A percentile compares a stretch with the other conserved stretches of the same genome.
phyloP scores from a whole-genome alignment of 1,139 yeast species.

The Saccharomycopsis crataegensis region DNA sequence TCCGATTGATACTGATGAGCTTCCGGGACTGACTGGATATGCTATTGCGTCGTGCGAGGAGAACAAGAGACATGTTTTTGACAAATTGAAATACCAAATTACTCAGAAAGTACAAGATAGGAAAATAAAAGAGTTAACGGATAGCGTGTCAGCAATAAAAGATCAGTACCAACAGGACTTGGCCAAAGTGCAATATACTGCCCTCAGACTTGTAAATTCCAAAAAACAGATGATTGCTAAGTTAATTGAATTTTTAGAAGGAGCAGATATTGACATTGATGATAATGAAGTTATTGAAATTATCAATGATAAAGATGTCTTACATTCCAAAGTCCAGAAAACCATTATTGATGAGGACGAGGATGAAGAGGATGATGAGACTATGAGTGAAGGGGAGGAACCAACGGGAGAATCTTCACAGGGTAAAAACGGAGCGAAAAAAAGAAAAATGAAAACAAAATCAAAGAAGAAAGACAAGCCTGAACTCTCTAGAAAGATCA shows the following conservation, averaged over 20 bases:
- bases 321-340: conserved; percentile 2
- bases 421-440: not conserved
- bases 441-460: not conserved
- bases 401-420: not conserved
- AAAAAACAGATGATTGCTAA: conserved; percentile 6
- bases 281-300: not conserved
- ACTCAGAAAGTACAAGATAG: not conserved
- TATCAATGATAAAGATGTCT: not conserved
- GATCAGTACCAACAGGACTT: not conserved
- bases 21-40: not conserved
- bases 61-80: not conserved
- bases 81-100: not conserved
- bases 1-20: not conserved
- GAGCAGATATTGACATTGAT: not conserved
- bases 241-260: not conserved
- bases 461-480: not conserved
- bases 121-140: not conserved
- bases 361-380: conserved; percentile 1
- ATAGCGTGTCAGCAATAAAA: not conserved
- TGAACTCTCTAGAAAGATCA: not conserved
- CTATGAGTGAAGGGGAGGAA: not conserved
- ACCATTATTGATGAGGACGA: not conserved
- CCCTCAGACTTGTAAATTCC: conserved; percentile 3
- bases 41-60: not conserved
- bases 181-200: not conserved